Evolutionary conservation across 2,329 filamentous ascomycete genomes (phyloP), one percentile per base, ranked within the genome.

Genomic region (Penicillium psychrosexuale): DNA sequence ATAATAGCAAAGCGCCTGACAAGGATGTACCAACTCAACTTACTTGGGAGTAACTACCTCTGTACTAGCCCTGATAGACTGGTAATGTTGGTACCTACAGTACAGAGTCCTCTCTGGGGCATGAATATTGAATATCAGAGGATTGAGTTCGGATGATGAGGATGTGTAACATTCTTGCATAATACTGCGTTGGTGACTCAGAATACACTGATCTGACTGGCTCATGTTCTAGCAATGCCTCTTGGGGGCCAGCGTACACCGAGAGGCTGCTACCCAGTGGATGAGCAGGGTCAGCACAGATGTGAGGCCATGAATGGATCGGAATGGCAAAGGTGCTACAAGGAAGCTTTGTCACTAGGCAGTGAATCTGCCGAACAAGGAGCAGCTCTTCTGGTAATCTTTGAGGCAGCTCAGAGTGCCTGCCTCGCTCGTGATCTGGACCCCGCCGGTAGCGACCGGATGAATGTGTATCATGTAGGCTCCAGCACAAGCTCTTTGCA

Each of bases 141-240:
- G 17, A 27, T 9, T 37, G 28, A 22, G 13, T 28, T n/a, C 50
- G 13, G 31, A 38, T 44, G 38, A 45, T 31, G 47, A 54, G 51
- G 12, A 53, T 53, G 52, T 54, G 52, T 54, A 45, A 54, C 52
- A 45, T 27, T 8, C 6, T 40, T 48, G 33, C 39, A 50, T 39
- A 13, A 36, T 24, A 36, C 27, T 38, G 27, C 9, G 47, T 28
- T 39, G 46, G 39, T 49, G 36, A 40, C 51, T 33, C 36, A 19
- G 27, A 22, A 39, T n/a, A 51, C 27, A 22, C n/a, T 15, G 27
- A 45, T 45, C 47, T 27, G 27, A 44, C 52, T 45, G 47, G 52
- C 22, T 17, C 22, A 38, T 47, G 12, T 3, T 3, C 28, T 22
- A 50, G 11, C 28, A 27, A 27, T 33, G 28, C 31, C 51, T 36